A percentile compares a stretch with the other conserved stretches of the same genome.
These are phyloP conservation scores for Mucor indicus DNA, from an alignment of 371 early-diverging fungal species.

Conservation along the genomic window DNA sequence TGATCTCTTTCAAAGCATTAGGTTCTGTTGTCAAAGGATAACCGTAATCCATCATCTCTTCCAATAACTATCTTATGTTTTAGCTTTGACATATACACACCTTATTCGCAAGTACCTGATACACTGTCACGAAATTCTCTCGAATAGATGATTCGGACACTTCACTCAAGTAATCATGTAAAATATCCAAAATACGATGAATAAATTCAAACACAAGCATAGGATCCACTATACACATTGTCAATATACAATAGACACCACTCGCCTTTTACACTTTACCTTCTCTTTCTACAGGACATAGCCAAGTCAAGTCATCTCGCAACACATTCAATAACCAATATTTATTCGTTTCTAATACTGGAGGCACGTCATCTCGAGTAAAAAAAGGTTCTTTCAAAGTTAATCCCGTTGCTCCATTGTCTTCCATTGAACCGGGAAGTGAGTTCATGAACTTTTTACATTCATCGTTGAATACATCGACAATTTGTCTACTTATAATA, in stretches of 20 bases:
- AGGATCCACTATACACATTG: constrained; percentile 65
- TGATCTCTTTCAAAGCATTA: constrained; percentile 78
- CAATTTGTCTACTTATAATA: constrained; percentile 65
- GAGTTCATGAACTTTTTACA: constrained; percentile 54
- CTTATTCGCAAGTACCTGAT: constrained; percentile 58
- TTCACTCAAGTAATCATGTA: constrained; percentile 79
- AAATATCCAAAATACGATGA: constrained; percentile 76
- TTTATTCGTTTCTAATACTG: constrained; percentile 64
- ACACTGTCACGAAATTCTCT: constrained; percentile 92
- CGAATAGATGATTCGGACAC: constrained; percentile 80
- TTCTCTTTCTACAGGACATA: constrained; percentile 74
- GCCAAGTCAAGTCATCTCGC: constrained; percentile 67
- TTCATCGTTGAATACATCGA: constrained; percentile 68
- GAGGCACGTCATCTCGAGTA: constrained; percentile 62
- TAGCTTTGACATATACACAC: too few relatives aligned
- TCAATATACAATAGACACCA: too few relatives aligned
- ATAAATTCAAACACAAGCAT: constrained; percentile 84
- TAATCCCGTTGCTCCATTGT: constrained; percentile 6
- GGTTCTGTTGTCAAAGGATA: constrained; percentile 86
- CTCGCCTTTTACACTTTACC: constrained; percentile 35
- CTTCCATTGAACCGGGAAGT: constrained; percentile 29
- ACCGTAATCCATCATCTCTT: constrained; percentile 93
- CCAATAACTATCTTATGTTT: constrained; percentile 62
- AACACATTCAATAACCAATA: constrained; percentile 69
- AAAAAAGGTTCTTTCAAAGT: constrained; percentile 44